phyloP scores from a whole-genome alignment of 495 filamentous ascomycete species.

The Paragyromitra xinjiangensis region DNA sequence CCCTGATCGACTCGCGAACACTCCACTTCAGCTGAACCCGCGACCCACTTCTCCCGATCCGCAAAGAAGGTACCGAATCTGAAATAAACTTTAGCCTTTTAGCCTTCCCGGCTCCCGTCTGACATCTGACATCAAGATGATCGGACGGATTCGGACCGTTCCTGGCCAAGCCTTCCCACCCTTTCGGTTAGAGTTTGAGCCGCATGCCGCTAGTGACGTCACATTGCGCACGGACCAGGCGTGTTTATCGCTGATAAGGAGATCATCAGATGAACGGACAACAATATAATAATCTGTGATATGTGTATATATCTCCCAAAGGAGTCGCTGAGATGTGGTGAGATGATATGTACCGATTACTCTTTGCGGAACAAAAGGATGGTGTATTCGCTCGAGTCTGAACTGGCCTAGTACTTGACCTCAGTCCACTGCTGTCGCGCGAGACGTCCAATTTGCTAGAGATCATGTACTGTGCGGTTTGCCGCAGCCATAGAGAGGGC shows the following conservation, averaged over 20 bases:
- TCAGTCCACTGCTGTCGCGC: not conserved
- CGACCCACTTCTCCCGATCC: conserved; percentile 21
- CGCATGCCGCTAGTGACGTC: conserved; percentile 41
- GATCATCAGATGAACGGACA: conserved; percentile 59
- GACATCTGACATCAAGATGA: conserved; percentile 24
- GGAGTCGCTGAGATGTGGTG: conserved; percentile 48
- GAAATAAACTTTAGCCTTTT: conserved; percentile 52
- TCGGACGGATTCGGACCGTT: conserved; percentile 36
- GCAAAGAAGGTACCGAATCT: conserved; percentile 14
- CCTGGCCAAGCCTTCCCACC: conserved; percentile 42
- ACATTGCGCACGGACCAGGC: conserved; percentile 14
- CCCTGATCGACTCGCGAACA: conserved; percentile 1
- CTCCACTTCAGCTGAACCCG: conserved; percentile 1
- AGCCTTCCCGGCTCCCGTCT: conserved; percentile 37
- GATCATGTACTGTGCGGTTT: not conserved
- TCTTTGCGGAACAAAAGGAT: not conserved
- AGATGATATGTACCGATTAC: not conserved
- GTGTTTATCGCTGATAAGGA: conserved; percentile 46
- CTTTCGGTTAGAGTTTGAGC: conserved; percentile 46
- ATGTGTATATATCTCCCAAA: conserved; percentile 30
- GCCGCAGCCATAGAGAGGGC: not conserved
- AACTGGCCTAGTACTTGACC: not conserved
- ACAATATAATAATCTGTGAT: conserved; percentile 56
- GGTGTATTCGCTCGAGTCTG: not conserved
- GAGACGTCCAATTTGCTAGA: not conserved